Evolutionary conservation across 352 stramenopile species (phyloP).

Genomic region (Pythium biforme): DNA sequence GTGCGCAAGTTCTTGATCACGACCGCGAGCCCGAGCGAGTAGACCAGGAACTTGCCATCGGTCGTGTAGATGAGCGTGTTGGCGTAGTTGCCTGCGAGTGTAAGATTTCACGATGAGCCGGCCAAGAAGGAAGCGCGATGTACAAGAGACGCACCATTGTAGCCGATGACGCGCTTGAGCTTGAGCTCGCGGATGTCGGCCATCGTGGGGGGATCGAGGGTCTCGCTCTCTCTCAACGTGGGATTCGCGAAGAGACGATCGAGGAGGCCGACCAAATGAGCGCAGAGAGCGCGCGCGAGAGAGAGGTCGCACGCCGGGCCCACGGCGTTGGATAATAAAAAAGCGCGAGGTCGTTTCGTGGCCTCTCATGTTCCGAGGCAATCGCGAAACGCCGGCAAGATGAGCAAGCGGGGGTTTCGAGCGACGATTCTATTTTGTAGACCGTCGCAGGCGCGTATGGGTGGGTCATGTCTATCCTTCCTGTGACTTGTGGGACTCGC

Average conservation of each 20-base stretch:
- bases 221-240: not conserved
- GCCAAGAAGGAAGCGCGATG: not conserved
- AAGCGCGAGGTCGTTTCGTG: not conserved
- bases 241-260: not conserved
- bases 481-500: too few relatives aligned
- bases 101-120: not conserved
- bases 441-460: too few relatives aligned
- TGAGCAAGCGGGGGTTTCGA: not conserved
- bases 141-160: slow-evolving; percentile 54
- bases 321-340: not conserved
- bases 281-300: too few relatives aligned
- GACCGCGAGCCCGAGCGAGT: slow-evolving; percentile 84
- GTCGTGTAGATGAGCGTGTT: slow-evolving; percentile 82
- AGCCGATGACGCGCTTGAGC: slow-evolving; percentile 75
- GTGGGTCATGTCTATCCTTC: too few relatives aligned
- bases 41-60: slow-evolving; percentile 80
- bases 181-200: slow-evolving; percentile 70
- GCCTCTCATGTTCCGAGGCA: too few relatives aligned
- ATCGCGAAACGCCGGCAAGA: too few relatives aligned
- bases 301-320: too few relatives aligned
- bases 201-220: slow-evolving; percentile 31
- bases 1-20: slow-evolving; percentile 79
- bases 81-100: slow-evolving; percentile 31
- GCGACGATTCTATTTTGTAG: slow-evolving; percentile 13
- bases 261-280: too few relatives aligned